Evolutionary conservation across 805 yeast species (phyloP), one percentile per base, ranked within the genome.

Genomic region (Huiozyma naganishii): DNA sequence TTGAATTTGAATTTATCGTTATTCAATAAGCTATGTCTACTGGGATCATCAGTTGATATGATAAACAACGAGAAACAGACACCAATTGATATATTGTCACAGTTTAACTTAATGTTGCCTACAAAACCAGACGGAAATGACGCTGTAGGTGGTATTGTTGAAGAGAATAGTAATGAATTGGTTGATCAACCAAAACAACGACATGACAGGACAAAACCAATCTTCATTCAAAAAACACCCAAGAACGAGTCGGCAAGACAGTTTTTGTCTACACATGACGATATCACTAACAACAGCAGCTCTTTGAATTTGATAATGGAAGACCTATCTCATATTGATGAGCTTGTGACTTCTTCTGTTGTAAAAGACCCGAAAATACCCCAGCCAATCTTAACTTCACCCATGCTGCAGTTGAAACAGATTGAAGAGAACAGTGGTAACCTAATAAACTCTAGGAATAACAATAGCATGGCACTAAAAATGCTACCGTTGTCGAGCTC

Each of bases 31-130:
- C 45, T 64, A 4, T 52, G 57, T 38, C 48, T 58, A 27, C 41
- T 63, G 34, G 67, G 67, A 7, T 60, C 65, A 9, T 58, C 61
- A 5, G 54, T 55, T 37, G 59, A 54, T 41, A 51, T 61, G 29
- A 38, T 54, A 7, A 63, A 64, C 41, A 45, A 48, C 30, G 59
- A 57, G 32, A 47, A 50, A 29, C 59, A 59, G 39, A 54, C 64
- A 1, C 58, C 64, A 3, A 48, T 59, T 10, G 51, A 53, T 6
- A 57, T 62, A n/a, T 11, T 46, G 11, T 38, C 40, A 38, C 30
- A 38, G 5, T 27, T 28, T 29, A 27, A 12, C 12, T 6, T 29
- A 6, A n/a, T 28, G 12, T 6, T 38, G 8, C 40, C 30, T 9
- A 11, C 10, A 12, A 9, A 34, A 12, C 10, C 34, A 32, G 34